Evolutionary conservation across 495 filamentous ascomycete genomes (phyloP).

Genomic region (Friedmanniomyces simplex): DNA sequence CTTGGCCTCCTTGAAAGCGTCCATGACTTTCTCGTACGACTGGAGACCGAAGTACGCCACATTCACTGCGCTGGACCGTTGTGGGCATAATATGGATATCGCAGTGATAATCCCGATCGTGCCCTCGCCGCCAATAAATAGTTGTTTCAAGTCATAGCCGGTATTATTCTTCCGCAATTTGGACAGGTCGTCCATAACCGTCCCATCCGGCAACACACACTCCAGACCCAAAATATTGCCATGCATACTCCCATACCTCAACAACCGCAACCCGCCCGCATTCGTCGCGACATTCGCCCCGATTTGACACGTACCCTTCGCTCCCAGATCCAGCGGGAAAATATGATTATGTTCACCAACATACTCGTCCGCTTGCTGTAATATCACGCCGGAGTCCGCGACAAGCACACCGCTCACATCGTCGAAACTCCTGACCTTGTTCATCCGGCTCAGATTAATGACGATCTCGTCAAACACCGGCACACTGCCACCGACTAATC

Average conservation of each 20-base stretch:
- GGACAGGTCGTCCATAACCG: constrained; percentile 76
- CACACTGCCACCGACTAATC: constrained; percentile 86
- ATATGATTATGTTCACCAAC: constrained; percentile 69
- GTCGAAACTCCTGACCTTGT: constrained; percentile 82
- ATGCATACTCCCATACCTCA: constrained; percentile 89
- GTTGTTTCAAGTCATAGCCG: constrained; percentile 93
- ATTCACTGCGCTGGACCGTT: constrained; percentile 71
- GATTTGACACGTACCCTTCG: constrained; percentile 94
- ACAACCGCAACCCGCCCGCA: constrained; percentile 78
- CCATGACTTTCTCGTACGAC: constrained; percentile 73
- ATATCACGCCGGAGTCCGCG: constrained; percentile 78
- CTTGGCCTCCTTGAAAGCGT: constrained; percentile 79
- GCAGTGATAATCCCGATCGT: constrained; percentile 91
- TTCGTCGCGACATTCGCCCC: constrained; percentile 98
- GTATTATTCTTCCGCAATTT: constrained; percentile 95
- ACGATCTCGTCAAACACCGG: constrained; percentile 98
- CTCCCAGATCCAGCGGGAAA: constrained; percentile 90
- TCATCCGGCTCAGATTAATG: constrained; percentile 79
- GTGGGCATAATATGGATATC: constrained; percentile 80
- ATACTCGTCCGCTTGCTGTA: constrained; percentile 78
- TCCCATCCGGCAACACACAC: constrained; percentile 85
- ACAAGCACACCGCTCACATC: constrained; percentile 84
- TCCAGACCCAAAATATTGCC: constrained; percentile 87
- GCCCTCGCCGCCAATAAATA: constrained; percentile 91
- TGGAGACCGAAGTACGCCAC: constrained; percentile 83